Conservation (phyloP, 2,329 filamentous ascomycete species). For the Sclerotinia trifoliorum region DNA sequence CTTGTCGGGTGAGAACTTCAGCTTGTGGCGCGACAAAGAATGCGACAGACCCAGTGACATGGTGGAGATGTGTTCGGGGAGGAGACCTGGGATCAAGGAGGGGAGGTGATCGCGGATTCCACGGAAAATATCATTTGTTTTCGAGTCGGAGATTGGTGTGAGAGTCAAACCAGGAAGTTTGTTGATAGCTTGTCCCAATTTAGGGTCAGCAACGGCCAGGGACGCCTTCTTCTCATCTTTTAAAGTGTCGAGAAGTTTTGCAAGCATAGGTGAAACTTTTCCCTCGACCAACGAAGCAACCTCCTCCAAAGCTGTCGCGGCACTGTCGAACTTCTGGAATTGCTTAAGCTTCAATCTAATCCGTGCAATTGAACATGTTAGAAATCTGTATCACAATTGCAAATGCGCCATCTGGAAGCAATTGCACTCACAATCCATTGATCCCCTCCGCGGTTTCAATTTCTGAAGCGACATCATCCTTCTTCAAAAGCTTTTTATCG, state of each 20-base stretch:
- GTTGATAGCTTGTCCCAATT: slow-evolving; percentile 87
- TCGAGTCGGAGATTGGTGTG: slow-evolving; percentile 76
- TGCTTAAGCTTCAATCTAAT: slow-evolving; percentile 87
- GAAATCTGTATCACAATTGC: slow-evolving; percentile 21
- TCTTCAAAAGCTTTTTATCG: slow-evolving; percentile 96
- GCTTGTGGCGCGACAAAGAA: slow-evolving; percentile 93
- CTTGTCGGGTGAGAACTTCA: slow-evolving; percentile 98
- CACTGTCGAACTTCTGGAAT: slow-evolving; percentile 96
- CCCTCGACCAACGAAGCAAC: slow-evolving; percentile 85
- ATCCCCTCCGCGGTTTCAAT: slow-evolving; percentile 79
- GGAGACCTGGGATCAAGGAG: slow-evolving; percentile 84
- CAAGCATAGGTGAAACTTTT: slow-evolving; percentile 87
- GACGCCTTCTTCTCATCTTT: slow-evolving; percentile 98
- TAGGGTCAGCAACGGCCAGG: slow-evolving; percentile 88
- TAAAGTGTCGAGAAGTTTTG: slow-evolving; percentile 78
- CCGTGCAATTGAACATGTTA: slow-evolving; percentile 27
- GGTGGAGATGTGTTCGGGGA: slow-evolving; percentile 81
- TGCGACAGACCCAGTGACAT: slow-evolving; percentile 97
- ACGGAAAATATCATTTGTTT: slow-evolving; percentile 86
- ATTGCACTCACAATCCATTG: slow-evolving; percentile 71
- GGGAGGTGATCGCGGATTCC: slow-evolving; percentile 89
- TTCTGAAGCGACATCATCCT: slow-evolving; percentile 73
- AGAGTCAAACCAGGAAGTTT: slow-evolving; percentile 88
- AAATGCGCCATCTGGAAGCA: slow-evolving; percentile 23
- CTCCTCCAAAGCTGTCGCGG: slow-evolving; percentile 85